phyloP scores from a whole-genome alignment of 2,329 filamentous ascomycete genomes.

The Penicillium thymicola region DNA sequence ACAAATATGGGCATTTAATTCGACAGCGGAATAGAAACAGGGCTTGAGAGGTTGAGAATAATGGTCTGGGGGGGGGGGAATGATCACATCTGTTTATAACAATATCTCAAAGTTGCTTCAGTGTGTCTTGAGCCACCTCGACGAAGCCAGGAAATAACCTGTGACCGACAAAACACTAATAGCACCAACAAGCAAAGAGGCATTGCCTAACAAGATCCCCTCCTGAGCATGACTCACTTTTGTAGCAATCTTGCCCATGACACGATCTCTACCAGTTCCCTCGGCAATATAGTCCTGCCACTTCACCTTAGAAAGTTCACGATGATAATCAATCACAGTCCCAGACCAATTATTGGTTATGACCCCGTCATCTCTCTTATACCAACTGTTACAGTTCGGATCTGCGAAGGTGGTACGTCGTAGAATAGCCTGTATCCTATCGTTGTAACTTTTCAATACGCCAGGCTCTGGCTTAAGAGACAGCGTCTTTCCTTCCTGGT shows the following conservation, averaged over 20 bases:
- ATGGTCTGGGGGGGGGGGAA: neutral
- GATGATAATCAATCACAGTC: conserved; percentile 56
- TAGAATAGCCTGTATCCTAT: conserved; percentile 46
- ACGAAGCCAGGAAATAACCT: conserved; percentile 13
- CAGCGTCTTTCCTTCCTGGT: conserved; percentile 40
- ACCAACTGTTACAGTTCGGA: conserved; percentile 55
- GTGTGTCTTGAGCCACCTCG: neutral
- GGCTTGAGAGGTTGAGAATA: neutral
- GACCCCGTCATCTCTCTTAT: conserved; percentile 52
- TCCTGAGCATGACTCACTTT: conserved; percentile 36
- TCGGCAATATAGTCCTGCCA: conserved; percentile 32
- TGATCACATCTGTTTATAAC: neutral
- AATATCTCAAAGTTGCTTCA: neutral
- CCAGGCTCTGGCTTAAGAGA: conserved; percentile 45
- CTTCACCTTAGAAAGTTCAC: conserved; percentile 30
- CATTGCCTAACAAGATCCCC: conserved; percentile 33
- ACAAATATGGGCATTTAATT: neutral
- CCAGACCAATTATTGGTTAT: conserved; percentile 59
- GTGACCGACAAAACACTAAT: conserved; percentile 63
- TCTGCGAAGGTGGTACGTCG: conserved; percentile 51
- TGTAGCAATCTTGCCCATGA: conserved; percentile 26
- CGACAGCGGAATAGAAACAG: neutral
- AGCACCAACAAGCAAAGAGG: conserved; percentile 63
- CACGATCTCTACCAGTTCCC: conserved; percentile 24
- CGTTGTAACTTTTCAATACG: conserved; percentile 46